A percentile compares a stretch with the other conserved stretches of the same genome.
Conservation (phyloP, 208 protist genomes). For the Acanthamoeba pearcei region DNA sequence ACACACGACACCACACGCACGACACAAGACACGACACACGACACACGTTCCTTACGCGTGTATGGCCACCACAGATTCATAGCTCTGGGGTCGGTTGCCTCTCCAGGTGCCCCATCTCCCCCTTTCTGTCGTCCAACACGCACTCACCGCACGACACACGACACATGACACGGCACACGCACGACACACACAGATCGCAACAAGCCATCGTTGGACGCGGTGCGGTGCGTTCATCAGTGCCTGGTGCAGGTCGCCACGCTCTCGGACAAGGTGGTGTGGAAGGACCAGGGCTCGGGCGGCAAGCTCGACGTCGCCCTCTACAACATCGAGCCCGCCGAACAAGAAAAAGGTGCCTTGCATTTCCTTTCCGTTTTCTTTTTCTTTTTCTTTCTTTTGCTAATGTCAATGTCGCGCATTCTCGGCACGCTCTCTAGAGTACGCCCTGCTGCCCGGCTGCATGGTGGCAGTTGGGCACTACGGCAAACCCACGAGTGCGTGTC, state of each 20-base stretch:
- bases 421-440: background rate
- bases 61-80: background rate
- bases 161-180: background rate
- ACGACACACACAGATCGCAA: background rate
- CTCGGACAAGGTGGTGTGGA: background rate
- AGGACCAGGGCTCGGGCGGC: constrained; percentile 1
- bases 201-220: background rate
- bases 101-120: background rate
- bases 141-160: background rate
- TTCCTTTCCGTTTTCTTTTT: background rate
- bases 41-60: background rate
- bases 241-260: background rate
- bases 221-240: background rate
- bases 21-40: no score
- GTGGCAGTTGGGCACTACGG: background rate
- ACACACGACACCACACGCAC: no score
- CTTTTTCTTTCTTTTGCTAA: background rate
- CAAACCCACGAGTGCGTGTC: background rate
- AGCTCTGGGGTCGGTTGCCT: background rate
- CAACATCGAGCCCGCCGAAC: background rate
- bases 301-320: background rate
- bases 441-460: constrained; percentile 12
- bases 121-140: background rate
- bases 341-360: background rate
- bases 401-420: background rate